Base-by-base conservation (phyloP, 331 rosid species). In the Quercus phellos region DNA sequence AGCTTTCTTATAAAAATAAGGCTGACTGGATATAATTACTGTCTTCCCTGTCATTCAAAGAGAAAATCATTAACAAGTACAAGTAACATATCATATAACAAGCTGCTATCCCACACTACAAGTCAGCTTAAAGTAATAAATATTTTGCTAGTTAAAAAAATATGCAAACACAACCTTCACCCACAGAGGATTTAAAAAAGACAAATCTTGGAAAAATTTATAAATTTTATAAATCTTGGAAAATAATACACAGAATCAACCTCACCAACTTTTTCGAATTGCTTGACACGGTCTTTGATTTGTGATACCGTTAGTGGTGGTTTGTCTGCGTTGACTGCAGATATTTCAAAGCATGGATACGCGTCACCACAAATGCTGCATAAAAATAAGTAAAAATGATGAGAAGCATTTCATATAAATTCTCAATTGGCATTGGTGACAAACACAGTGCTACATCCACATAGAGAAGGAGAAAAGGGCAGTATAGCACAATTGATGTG, bases 241-340 rank as follows among this genome's bases (percentile, higher is more conserved):
- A 68, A 22, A 68, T 46, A 24, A 55, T 42, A 63, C 30, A 61
- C 68, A 70, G 29, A 56, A 58, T 42, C 55, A 85, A 76, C 24
- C 95, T 90, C 80, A 94, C 99, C 99, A 83, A 68, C 86, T 79
- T 87, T 83, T 80, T 89, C 89, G 68, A 94, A 94, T 85, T 89
- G 97, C 88, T 89, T 83, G 76, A 94, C 86, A 12, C 99, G 97
- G 69, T 90, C 92, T 83, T 86, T 94, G 77, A 92, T 84, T 76
- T 89, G 80, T 70, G 90, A 84, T 75, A 88, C 85, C 0, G 86
- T 85, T 59, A 94, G 84, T 63, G 97, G 97, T 81, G 99, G 97
- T 81, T 94, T 94, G 87, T 94, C 99, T 60, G 99, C 94, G 82
- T 92, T 94, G 79, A 94, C 87, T 51, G 97, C 99, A 68, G 99